phyloP scores from a whole-genome alignment of 2,329 filamentous ascomycete species.

The Alternaria angustiovoidea region DNA sequence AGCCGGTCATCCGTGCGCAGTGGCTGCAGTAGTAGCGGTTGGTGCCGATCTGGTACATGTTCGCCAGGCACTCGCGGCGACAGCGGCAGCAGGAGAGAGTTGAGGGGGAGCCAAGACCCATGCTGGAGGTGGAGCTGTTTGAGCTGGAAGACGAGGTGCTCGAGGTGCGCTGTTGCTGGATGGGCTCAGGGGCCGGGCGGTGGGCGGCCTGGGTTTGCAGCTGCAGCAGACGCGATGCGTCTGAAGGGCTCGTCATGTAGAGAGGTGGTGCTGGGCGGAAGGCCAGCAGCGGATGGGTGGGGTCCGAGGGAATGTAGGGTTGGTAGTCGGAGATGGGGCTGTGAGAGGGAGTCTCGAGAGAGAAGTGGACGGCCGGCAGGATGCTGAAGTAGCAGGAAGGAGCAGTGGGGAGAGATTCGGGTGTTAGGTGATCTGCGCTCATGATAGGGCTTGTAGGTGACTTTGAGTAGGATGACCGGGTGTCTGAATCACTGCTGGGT shows the following conservation, averaged over 20 bases:
- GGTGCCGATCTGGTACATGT: constrained; percentile 50
- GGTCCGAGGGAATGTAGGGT: constrained; percentile 37
- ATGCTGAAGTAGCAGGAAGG: constrained; percentile 47
- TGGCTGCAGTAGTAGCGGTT: constrained; percentile 54
- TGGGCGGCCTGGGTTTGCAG: constrained; percentile 51
- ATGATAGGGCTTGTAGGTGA: constrained; percentile 22
- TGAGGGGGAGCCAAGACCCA: constrained; percentile 23
- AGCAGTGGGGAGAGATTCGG: constrained; percentile 16
- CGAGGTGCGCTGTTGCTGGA: constrained; percentile 30
- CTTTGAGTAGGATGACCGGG: constrained; percentile 13
- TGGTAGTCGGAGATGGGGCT: constrained; percentile 35
- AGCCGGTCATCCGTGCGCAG: constrained; percentile 52
- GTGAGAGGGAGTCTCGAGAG: constrained; percentile 41
- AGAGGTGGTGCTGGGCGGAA: constrained; percentile 25
- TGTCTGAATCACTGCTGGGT: constrained; percentile 17
- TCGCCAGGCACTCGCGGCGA: constrained; percentile 39
- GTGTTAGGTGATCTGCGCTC: constrained; percentile 21
- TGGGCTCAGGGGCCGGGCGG: constrained; percentile 38
- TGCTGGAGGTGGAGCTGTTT: constrained; percentile 22
- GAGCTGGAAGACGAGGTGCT: constrained; percentile 20
- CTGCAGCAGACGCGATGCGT: constrained; percentile 50
- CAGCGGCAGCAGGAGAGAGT: constrained; percentile 46
- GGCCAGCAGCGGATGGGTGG: constrained; percentile 48
- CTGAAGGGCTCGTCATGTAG: constrained; percentile 33
- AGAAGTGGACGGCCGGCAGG: constrained; percentile 41